Evolutionary conservation across 108 stramenopile species (phyloP).

Genomic region (Poteriospumella lacustris): DNA sequence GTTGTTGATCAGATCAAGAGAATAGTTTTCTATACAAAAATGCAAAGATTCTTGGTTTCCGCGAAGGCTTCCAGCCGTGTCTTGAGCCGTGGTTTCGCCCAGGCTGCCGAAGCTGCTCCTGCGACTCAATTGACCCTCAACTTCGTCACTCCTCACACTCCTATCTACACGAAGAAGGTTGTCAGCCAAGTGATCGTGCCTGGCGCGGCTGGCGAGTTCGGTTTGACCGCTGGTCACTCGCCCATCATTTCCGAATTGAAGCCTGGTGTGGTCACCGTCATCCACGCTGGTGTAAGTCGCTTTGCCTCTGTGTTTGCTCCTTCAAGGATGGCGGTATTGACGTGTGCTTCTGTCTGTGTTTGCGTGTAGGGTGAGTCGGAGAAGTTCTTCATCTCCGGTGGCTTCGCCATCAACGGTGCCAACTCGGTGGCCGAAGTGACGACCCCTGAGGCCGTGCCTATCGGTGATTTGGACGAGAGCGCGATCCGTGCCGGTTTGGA

Average conservation of each 20-base stretch:
- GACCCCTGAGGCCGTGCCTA: slow-evolving; percentile 87
- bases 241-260: slow-evolving; percentile 91
- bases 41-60: too few species aligned
- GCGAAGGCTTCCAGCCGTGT: too few species aligned
- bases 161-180: slow-evolving; percentile 72
- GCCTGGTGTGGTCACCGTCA: slow-evolving; percentile 84
- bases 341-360: not conserved
- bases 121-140: slow-evolving; percentile 69
- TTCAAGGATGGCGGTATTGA: slow-evolving; percentile 39
- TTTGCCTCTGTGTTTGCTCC: not conserved
- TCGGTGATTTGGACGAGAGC: slow-evolving; percentile 81
- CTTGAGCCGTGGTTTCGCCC: too few species aligned
- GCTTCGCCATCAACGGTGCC: slow-evolving; percentile 84
- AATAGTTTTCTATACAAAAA: too few species aligned
- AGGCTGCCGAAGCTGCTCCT: slow-evolving; percentile 26
- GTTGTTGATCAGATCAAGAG: too few species aligned
- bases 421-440: slow-evolving; percentile 83
- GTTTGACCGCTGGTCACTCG: slow-evolving; percentile 86
- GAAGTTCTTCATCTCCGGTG: slow-evolving; percentile 93
- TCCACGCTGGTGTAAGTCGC: slow-evolving; percentile 59
- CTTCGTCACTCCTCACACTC: slow-evolving; percentile 82
- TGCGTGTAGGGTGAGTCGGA: slow-evolving; percentile 60
- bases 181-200: slow-evolving; percentile 67
- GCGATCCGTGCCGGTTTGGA: slow-evolving; percentile 69
- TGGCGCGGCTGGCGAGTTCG: slow-evolving; percentile 88